These are phyloP conservation scores for Chalara sp. DNA, from an alignment of 2,329 filamentous ascomycete genomes.

Conservation along the genomic window DNA sequence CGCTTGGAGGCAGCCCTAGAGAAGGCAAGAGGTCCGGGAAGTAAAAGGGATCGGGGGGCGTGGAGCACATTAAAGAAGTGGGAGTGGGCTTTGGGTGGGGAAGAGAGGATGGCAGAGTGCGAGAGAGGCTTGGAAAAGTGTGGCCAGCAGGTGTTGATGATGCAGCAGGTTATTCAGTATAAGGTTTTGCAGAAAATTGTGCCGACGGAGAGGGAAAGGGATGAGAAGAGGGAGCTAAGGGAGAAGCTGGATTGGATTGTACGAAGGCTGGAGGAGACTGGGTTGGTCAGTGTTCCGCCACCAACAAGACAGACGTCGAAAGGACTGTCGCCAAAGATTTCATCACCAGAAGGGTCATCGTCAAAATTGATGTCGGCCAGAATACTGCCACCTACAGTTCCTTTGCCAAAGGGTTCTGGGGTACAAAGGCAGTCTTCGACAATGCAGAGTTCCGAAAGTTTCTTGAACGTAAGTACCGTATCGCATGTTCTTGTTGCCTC, in stretches of 20 bases:
- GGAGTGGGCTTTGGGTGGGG: background rate
- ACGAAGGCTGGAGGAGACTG: background rate
- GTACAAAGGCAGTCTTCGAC: no score
- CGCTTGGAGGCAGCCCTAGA: no score
- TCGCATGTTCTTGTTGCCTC: no score
- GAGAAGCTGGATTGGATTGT: background rate
- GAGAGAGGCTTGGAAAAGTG: constrained; percentile 1
- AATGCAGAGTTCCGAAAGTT: no score
- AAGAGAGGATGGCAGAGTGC: constrained; percentile 1
- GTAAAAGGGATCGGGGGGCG: no score
- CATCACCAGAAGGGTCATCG: no score
- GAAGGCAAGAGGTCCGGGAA: no score
- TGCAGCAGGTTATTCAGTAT: constrained; percentile 2
- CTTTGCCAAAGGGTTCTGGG: no score
- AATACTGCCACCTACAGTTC: no score
- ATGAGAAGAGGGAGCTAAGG: constrained; percentile 1
- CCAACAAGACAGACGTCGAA: background rate
- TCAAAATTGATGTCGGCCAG: no score
- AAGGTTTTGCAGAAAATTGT: background rate
- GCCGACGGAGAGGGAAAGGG: background rate
- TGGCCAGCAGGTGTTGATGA: constrained; percentile 4
- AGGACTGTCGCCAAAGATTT: background rate
- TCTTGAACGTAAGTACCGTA: no score
- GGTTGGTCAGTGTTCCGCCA: background rate
- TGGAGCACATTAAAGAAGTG: background rate